Base-by-base conservation (phyloP, 2,329 filamentous ascomycete genomes). In the Trichophyton schoenleinii region DNA sequence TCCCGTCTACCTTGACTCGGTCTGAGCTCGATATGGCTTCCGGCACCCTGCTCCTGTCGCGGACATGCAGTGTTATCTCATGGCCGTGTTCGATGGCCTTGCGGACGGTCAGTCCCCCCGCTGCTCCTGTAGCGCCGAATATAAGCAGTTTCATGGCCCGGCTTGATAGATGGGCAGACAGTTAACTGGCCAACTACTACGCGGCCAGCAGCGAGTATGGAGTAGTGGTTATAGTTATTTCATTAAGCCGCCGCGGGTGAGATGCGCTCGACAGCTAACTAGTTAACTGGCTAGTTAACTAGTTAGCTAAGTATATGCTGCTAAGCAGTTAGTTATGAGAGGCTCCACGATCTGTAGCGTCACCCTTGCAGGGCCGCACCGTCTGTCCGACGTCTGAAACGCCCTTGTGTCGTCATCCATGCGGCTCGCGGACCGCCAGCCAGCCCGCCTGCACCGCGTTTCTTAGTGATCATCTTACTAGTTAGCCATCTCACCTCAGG, bases 91-190 rank as follows among this genome's bases (percentile, higher is more conserved):
- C 57, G 36, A 62, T 57, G 11, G 64, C 63, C 13, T 64, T 64
- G 42, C 63, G 60, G 36, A 57, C 57, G 6, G 62, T 61, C 61
- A 48, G 60, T 8, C 31, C 58, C 3, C 64, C 63, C 1, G 36
- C 59, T 2, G 49, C 31, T 3, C 61, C 63, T n/a, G 61, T 66
- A 18, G 60, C 63, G 41, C 64, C 63, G 38, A 66, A 55, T 31
- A 66, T 62, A 41, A 66, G 61, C 25, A 66, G 46, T 20, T 60
- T 75, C 63, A 75, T 68, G 20, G 13, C 42, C 25, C 18, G n/a
- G n/a, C n/a, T 44, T 18, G 41, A 44, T n/a, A n/a, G 41, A 11
- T 36, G 8, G 44, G 18, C 15, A 15, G n/a, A 1, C 9, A 20
- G 6, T 38, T 13, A 38, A 36, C 34, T 20, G 3, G 44, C 1